A percentile compares a stretch with the other conserved stretches of the same genome.
These are phyloP conservation scores for Oryza punctata DNA, from an alignment of 176 grass and related monocot genomes.

Conservation along the genomic window DNA sequence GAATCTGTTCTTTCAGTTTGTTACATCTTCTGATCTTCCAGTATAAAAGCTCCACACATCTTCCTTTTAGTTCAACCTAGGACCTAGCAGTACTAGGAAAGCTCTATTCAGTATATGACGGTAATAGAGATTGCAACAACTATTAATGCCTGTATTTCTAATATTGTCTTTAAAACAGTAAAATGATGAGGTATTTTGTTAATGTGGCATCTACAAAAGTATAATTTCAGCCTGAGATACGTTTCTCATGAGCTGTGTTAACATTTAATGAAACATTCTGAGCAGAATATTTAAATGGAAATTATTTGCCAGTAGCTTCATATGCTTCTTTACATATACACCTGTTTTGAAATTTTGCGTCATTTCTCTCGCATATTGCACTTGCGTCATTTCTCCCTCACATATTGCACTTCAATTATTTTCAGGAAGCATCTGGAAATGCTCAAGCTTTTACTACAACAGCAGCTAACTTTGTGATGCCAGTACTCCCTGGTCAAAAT, in stretches of 20 bases:
- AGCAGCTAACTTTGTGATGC: constrained; percentile 53
- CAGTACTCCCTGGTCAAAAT: constrained; percentile 56
- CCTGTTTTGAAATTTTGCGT: constrained; percentile 2
- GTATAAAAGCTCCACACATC: background rate
- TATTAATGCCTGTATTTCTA: background rate
- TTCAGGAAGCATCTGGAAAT: constrained; percentile 79
- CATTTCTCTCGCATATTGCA: constrained; percentile 28
- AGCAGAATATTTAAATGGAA: constrained; percentile 11
- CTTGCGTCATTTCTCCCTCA: constrained; percentile 25
- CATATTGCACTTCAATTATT: constrained; percentile 9
- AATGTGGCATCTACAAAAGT: background rate
- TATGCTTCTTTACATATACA: constrained; percentile 11
- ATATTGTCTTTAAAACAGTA: background rate
- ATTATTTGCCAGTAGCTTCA: constrained; percentile 15
- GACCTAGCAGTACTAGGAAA: no score
- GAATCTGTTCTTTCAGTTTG: background rate
- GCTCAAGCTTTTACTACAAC: constrained; percentile 49
- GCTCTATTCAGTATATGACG: background rate
- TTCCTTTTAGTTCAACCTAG: no score
- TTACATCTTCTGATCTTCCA: background rate
- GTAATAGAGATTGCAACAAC: background rate
- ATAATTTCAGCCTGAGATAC: background rate
- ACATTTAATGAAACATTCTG: constrained; percentile 22
- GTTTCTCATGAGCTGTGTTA: background rate
- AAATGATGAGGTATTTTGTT: constrained; percentile 4